Evolutionary conservation across 768 basidiomycete species (phyloP).

Genomic region (Hericium alpestre): DNA sequence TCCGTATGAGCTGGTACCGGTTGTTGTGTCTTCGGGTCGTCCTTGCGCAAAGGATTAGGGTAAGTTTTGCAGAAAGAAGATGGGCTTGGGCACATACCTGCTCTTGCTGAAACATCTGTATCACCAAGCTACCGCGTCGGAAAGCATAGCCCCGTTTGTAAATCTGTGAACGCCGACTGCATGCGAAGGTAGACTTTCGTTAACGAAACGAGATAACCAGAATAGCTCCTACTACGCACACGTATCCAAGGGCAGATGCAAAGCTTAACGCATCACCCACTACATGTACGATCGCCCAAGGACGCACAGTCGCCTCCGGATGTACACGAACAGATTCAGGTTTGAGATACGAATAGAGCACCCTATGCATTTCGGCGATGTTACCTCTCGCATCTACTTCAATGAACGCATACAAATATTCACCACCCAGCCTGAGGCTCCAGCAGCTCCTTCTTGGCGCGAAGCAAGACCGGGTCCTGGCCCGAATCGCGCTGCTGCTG

Average conservation of each 20-base stretch:
- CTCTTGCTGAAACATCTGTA: constrained; percentile 82
- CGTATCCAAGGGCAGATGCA: constrained; percentile 69
- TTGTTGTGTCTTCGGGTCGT: constrained; percentile 64
- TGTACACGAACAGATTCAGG: constrained; percentile 78
- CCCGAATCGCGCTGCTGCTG: constrained; percentile 50
- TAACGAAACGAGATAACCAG: neutral
- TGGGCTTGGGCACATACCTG: constrained; percentile 34
- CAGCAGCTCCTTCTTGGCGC: constrained; percentile 66
- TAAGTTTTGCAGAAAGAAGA: neutral
- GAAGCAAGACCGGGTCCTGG: constrained; percentile 55
- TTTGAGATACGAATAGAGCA: constrained; percentile 70
- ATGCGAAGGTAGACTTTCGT: neutral
- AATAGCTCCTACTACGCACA: constrained; percentile 30
- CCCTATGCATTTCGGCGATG: constrained; percentile 31
- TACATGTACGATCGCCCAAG: constrained; percentile 74
- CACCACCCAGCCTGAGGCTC: constrained; percentile 59
- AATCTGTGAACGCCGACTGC: constrained; percentile 59
- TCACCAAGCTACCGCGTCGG: constrained; percentile 55
- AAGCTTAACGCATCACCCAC: constrained; percentile 73
- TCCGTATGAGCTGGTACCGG: constrained; percentile 71
- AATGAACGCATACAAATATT: constrained; percentile 12
- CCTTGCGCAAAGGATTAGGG: constrained; percentile 27
- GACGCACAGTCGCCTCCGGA: constrained; percentile 79
- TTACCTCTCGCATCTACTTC: neutral
- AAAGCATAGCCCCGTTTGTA: constrained; percentile 78